These are phyloP conservation scores for Cynara cardunculus DNA, from an alignment of 129 eudicot species.

Conservation along the genomic window DNA sequence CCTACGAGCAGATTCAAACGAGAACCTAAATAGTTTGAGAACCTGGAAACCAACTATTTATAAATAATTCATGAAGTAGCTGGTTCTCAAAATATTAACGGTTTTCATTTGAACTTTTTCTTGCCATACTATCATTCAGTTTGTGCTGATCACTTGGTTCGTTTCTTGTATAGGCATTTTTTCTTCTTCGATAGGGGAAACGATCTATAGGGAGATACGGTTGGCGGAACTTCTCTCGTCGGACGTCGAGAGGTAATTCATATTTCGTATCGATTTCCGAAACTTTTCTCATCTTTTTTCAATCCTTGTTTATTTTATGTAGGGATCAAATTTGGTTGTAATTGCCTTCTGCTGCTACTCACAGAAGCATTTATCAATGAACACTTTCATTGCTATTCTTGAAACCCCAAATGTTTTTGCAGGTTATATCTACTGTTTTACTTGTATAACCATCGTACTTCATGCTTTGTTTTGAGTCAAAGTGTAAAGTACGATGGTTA, in stretches of 20 bases:
- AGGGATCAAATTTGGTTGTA: constrained; percentile 24
- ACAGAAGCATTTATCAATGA: constrained; percentile 13
- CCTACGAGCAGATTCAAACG: no score
- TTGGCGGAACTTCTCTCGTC: constrained; percentile 12
- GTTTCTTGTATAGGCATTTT: constrained; percentile 42
- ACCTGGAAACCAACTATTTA: no score
- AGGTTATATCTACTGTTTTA: neutral
- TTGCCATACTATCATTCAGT: neutral
- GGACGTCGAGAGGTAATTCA: neutral
- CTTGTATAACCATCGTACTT: no score
- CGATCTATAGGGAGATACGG: constrained; percentile 6
- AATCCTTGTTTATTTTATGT: constrained; percentile 3
- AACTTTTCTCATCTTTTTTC: neutral
- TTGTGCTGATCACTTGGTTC: constrained; percentile 27
- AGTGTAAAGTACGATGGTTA: no score
- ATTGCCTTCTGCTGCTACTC: constrained; percentile 11
- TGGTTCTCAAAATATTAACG: neutral
- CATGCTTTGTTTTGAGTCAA: no score
- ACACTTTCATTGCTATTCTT: neutral
- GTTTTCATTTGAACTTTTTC: neutral
- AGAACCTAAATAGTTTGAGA: no score
- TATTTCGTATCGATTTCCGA: constrained; percentile 1
- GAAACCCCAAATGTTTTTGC: neutral
- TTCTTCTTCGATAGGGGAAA: constrained; percentile 22
- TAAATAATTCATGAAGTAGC: neutral